A percentile compares a stretch with the other conserved stretches of the same genome.
Conservation (phyloP, 2,329 filamentous ascomycete genomes). For the Fusarium coicis region DNA sequence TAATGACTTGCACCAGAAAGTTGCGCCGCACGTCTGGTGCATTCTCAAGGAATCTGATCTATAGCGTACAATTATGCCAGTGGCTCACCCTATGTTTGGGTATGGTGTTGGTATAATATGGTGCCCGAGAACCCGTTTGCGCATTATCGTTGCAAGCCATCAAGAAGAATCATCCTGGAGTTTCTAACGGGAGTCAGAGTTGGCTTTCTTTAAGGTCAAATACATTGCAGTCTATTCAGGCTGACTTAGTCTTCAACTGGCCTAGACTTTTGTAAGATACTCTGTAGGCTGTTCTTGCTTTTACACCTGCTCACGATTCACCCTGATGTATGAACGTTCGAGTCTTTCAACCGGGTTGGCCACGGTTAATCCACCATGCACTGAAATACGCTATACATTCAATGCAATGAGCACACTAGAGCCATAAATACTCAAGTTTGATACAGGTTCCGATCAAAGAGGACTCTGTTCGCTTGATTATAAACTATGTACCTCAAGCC, state of each 20-base stretch:
- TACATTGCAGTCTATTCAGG: rapidly evolving
- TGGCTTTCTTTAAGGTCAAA: not conserved
- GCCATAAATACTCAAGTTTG: too few relatives aligned
- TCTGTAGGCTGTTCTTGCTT: not conserved
- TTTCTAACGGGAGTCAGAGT: not conserved
- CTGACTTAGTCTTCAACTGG: rapidly evolving
- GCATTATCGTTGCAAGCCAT: not conserved
- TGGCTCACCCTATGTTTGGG: too few relatives aligned
- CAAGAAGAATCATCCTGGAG: not conserved
- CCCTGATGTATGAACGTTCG: too few relatives aligned
- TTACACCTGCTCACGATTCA: too few relatives aligned
- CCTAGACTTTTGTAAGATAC: not conserved
- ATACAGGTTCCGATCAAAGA: not conserved
- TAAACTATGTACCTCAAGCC: not conserved
- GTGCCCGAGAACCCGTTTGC: rapidly evolving
- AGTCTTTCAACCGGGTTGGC: too few relatives aligned
- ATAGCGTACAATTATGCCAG: not conserved
- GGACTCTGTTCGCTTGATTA: not conserved
- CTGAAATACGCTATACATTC: too few relatives aligned
- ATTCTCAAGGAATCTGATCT: not conserved
- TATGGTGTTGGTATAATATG: not conserved
- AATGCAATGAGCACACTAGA: not conserved
- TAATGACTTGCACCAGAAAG: not conserved
- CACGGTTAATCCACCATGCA: not conserved
- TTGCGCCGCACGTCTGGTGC: too few relatives aligned